phyloP scores from a whole-genome alignment of 2,329 filamentous ascomycete genomes.

The Erysiphe pulchra region DNA sequence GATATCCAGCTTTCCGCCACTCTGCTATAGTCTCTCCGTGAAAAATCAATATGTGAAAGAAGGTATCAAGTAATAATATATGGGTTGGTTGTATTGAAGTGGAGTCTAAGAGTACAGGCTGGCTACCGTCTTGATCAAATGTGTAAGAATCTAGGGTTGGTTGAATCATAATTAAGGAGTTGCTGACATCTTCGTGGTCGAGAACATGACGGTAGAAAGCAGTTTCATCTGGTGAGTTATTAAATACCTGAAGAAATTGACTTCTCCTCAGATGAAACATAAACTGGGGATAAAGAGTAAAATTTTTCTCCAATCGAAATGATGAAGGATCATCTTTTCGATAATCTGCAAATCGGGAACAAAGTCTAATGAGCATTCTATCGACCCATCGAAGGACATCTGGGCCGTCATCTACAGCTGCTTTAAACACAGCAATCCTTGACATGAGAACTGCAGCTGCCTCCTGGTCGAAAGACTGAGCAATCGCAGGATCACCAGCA shows the following conservation, averaged over 20 bases:
- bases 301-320: conserved; percentile 95
- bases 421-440: conserved; percentile 96
- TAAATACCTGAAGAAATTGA: conserved; percentile 97
- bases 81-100: conserved; percentile 89
- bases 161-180: conserved; percentile 96
- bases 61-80: conserved; percentile 83
- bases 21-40: conserved; percentile 94
- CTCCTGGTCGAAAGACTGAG: conserved; percentile 95
- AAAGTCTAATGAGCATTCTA: conserved; percentile 89
- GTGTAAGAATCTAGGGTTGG: conserved; percentile 93
- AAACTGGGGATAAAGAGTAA: conserved; percentile 94
- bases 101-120: conserved; percentile 86
- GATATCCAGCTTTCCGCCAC: conserved; percentile 94
- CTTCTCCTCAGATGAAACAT: conserved; percentile 97
- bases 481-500: conserved; percentile 78
- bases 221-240: conserved; percentile 96
- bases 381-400: conserved; percentile 97
- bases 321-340: conserved; percentile 94
- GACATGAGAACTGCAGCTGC: conserved; percentile 95
- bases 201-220: conserved; percentile 96
- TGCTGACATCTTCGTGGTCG: conserved; percentile 90
- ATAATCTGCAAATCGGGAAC: conserved; percentile 92
- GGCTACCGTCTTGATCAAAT: conserved; percentile 78
- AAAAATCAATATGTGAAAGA: conserved; percentile 99
- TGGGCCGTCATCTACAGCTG: conserved; percentile 93